These are phyloP conservation scores for Cynara cardunculus DNA, from an alignment of 129 eudicot genomes.

Conservation along the genomic window DNA sequence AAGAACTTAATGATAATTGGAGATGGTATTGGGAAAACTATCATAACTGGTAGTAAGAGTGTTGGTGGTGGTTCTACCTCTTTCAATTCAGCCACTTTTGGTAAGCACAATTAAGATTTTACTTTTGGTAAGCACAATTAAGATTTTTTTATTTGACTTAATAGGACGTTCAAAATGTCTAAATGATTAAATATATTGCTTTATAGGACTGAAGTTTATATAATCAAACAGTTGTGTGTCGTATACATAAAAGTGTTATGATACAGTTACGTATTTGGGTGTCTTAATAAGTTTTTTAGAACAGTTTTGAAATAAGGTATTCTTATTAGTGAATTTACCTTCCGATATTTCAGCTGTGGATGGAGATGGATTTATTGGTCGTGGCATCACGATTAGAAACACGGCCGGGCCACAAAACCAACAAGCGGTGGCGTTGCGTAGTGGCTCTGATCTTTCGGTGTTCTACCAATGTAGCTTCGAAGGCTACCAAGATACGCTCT, in stretches of 20 bases:
- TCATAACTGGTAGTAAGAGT: constrained; percentile 61
- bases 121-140: too few species aligned
- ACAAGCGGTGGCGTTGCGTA: constrained; percentile 55
- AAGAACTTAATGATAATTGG: constrained; percentile 55
- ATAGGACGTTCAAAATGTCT: too few species aligned
- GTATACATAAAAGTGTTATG: too few species aligned
- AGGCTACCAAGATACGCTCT: constrained; percentile 64
- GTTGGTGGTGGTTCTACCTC: constrained; percentile 62
- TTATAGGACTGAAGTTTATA: too few species aligned
- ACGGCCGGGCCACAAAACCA: constrained; percentile 52
- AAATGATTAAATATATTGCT: too few species aligned
- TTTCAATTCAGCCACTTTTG: constrained; percentile 56
- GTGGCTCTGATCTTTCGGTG: constrained; percentile 55
- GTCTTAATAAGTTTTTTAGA: too few species aligned
- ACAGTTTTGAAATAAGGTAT: too few species aligned
- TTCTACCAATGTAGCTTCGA: constrained; percentile 61
- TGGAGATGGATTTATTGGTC: constrained; percentile 51
- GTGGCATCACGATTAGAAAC: constrained; percentile 46
- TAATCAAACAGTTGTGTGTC: not conserved
- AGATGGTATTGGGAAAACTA: constrained; percentile 66
- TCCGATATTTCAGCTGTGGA: constrained; percentile 26
- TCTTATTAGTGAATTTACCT: too few species aligned
- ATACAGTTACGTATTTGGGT: too few species aligned
- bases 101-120: constrained; percentile 25
- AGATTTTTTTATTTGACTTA: too few species aligned